Percentiles rank a stretch among this genome's conserved stretches.
Evolutionary conservation across 495 filamentous ascomycete genomes (phyloP).

Genomic region (Cercophora samala): DNA sequence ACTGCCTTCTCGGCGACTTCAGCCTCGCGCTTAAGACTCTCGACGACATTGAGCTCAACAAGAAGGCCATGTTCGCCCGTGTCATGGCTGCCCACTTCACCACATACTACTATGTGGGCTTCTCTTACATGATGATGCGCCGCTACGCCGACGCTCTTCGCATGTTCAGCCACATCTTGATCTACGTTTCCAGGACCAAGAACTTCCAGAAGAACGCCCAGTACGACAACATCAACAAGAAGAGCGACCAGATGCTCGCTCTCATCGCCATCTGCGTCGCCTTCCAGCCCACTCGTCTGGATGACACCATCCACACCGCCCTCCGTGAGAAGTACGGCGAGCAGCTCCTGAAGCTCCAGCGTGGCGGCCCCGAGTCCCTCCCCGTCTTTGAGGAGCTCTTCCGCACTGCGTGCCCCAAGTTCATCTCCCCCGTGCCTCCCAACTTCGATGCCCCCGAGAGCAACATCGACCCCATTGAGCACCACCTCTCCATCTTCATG

Average conservation of each 20-base stretch:
- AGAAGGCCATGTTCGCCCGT: slow-evolving; percentile 99
- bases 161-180: slow-evolving; percentile 99
- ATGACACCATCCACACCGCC: slow-evolving; percentile 98
- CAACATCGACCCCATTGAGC: slow-evolving; percentile 95
- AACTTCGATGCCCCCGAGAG: slow-evolving; percentile 92
- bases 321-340: slow-evolving; percentile 98
- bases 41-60: slow-evolving; percentile 98
- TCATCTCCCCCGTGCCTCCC: slow-evolving; percentile 95
- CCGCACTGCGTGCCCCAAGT: slow-evolving; percentile 93
- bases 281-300: slow-evolving; percentile 91
- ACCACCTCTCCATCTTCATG: slow-evolving; percentile 97
- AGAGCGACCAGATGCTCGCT: slow-evolving; percentile 99
- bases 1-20: slow-evolving; percentile 96
- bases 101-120: slow-evolving; percentile 99
- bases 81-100: slow-evolving; percentile 99
- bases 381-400: slow-evolving; percentile 98
- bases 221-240: slow-evolving; percentile 97
- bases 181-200: slow-evolving; percentile 98
- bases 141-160: slow-evolving; percentile 98
- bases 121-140: slow-evolving; percentile 99
- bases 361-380: slow-evolving; percentile 88
- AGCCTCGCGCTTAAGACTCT: slow-evolving; percentile 97
- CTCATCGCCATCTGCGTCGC: slow-evolving; percentile 98
- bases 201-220: slow-evolving; percentile 99
- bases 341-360: slow-evolving; percentile 91